phyloP scores from a whole-genome alignment of 1,284 basidiomycete genomes.

The Boletus smithii region DNA sequence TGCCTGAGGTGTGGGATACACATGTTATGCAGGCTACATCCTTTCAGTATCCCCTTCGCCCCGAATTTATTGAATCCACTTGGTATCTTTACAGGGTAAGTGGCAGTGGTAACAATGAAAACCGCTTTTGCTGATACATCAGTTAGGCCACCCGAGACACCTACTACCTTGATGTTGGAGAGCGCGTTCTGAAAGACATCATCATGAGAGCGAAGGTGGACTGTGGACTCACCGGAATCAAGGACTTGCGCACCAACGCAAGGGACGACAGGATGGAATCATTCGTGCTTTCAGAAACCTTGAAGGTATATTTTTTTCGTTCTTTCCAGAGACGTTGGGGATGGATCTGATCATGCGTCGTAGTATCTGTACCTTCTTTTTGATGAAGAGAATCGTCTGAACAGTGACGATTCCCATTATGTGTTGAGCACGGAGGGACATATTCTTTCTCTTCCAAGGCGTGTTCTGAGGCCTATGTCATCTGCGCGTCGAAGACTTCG shows the following conservation, averaged over 20 bases:
- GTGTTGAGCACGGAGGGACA: constrained; percentile 95
- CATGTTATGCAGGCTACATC: constrained; percentile 70
- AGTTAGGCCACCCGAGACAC: constrained; percentile 85
- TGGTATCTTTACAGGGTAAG: constrained; percentile 88
- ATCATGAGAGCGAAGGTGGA: constrained; percentile 69
- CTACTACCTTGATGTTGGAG: constrained; percentile 88
- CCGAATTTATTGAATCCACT: constrained; percentile 91
- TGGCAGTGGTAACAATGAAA: constrained; percentile 8
- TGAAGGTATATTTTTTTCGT: constrained; percentile 56
- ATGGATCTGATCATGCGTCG: constrained; percentile 7
- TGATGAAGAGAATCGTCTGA: constrained; percentile 76
- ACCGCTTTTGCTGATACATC: constrained; percentile 4
- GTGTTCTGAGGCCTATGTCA: constrained; percentile 55
- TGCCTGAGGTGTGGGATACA: constrained; percentile 90
- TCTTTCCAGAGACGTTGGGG: neutral
- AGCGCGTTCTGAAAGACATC: constrained; percentile 78
- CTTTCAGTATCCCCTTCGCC: constrained; percentile 80
- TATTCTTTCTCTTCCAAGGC: constrained; percentile 63
- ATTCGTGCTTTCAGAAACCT: constrained; percentile 85
- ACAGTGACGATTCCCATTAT: constrained; percentile 73
- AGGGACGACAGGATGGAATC: constrained; percentile 92
- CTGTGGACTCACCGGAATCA: constrained; percentile 83
- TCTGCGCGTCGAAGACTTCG: constrained; percentile 58
- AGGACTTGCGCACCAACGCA: constrained; percentile 75
- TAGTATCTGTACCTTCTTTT: constrained; percentile 92